Evolutionary conservation across 2,329 filamentous ascomycete species (phyloP).

Genomic region (Triangularia setosa): DNA sequence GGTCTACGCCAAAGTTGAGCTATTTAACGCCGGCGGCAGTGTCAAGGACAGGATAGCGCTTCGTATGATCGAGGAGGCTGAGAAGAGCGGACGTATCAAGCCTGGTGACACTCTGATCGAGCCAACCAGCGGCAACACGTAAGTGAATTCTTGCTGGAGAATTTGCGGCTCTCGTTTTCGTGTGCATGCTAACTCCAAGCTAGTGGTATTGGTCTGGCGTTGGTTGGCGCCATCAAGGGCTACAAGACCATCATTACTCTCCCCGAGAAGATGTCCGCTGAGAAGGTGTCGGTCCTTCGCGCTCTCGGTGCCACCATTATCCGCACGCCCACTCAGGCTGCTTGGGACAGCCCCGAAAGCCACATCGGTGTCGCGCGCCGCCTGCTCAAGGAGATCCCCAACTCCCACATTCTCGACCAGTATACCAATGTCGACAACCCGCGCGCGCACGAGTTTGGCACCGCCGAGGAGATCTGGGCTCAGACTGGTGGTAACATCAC

Average conservation of each 20-base stretch:
- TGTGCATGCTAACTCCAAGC: slow-evolving; percentile 27
- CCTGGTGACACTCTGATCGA: slow-evolving; percentile 96
- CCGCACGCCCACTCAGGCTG: slow-evolving; percentile 91
- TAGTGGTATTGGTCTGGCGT: slow-evolving; percentile 83
- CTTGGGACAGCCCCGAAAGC: slow-evolving; percentile 89
- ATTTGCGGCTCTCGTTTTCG: neutral
- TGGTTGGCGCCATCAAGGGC: slow-evolving; percentile 92
- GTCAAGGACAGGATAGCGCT: slow-evolving; percentile 94
- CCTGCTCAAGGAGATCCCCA: slow-evolving; percentile 91
- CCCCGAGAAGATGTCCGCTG: slow-evolving; percentile 98
- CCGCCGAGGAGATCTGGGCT: slow-evolving; percentile 91
- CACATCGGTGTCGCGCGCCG: slow-evolving; percentile 93
- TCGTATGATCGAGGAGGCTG: slow-evolving; percentile 95
- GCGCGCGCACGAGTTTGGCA: slow-evolving; percentile 87
- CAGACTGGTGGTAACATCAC: slow-evolving; percentile 82
- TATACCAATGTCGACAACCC: slow-evolving; percentile 92
- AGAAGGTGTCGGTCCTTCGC: slow-evolving; percentile 93
- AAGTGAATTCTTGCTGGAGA: slow-evolving; percentile 30
- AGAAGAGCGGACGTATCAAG: slow-evolving; percentile 88
- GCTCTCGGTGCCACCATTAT: slow-evolving; percentile 97
- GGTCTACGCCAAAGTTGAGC: slow-evolving; percentile 87
- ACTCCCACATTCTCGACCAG: slow-evolving; percentile 95
- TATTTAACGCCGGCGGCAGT: slow-evolving; percentile 90
- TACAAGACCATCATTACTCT: slow-evolving; percentile 99
- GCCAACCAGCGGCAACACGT: slow-evolving; percentile 94